These are phyloP conservation scores for Phytophthora ramorum DNA, from an alignment of 352 stramenopile genomes.

Conservation along the genomic window DNA sequence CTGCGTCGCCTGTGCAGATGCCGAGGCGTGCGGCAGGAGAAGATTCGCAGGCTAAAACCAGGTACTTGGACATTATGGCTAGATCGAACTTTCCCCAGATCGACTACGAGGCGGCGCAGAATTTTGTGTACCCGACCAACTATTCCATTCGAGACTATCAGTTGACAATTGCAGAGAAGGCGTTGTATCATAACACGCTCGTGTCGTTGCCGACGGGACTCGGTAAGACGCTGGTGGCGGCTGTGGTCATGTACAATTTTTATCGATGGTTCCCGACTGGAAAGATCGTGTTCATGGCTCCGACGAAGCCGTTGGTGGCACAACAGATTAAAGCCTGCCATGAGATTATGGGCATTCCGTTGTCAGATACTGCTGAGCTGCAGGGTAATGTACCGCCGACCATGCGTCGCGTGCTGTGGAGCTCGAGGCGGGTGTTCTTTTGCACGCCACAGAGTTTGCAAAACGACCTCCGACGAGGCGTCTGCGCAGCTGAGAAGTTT, in stretches of 20 bases:
- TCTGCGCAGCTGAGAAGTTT: constrained; percentile 83
- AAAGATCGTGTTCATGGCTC: constrained; percentile 98
- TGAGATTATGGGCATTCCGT: constrained; percentile 95
- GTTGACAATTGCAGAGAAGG: constrained; percentile 92
- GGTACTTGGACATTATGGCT: constrained; percentile 60
- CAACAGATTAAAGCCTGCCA: constrained; percentile 98
- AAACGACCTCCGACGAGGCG: constrained; percentile 93
- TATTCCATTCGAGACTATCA: constrained; percentile 96
- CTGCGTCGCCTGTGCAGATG: constrained; percentile 19
- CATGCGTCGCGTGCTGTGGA: constrained; percentile 90
- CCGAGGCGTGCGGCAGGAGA: constrained; percentile 48
- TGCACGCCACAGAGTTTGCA: constrained; percentile 98
- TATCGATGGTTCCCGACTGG: constrained; percentile 97
- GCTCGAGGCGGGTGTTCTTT: constrained; percentile 96
- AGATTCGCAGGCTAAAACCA: constrained; percentile 57
- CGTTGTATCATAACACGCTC: constrained; percentile 97
- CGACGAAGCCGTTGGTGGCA: constrained; percentile 97
- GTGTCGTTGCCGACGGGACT: constrained; percentile 98
- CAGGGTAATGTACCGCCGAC: constrained; percentile 82
- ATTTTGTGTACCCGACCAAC: constrained; percentile 91
- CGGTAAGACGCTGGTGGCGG: constrained; percentile 99
- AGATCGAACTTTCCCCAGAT: constrained; percentile 53
- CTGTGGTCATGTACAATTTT: constrained; percentile 99
- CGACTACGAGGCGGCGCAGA: constrained; percentile 64
- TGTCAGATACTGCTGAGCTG: constrained; percentile 82